Percentiles rank a stretch among this genome's conserved stretches.
phyloP scores from a whole-genome alignment of 169 alveolate genomes.

The Cryptosporidium canis region DNA sequence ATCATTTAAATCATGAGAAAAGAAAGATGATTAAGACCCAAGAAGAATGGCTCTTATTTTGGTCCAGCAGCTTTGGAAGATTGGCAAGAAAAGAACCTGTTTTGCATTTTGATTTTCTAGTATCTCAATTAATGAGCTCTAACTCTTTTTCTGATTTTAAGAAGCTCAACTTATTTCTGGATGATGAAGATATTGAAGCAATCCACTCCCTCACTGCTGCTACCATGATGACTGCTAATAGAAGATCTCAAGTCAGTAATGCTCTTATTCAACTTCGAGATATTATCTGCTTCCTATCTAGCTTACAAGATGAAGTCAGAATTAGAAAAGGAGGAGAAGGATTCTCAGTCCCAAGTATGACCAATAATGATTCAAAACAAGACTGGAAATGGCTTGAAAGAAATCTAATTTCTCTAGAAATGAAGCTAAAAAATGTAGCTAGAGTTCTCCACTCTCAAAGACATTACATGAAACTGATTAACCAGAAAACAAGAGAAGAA shows the following conservation, averaged over 20 bases:
- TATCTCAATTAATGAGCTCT: conserved; percentile 51
- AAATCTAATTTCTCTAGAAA: conserved; percentile 20
- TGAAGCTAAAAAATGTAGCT: conserved; percentile 58
- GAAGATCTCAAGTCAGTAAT: conserved; percentile 55
- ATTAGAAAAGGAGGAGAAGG: not conserved
- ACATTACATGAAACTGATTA: not conserved
- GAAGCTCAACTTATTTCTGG: conserved; percentile 10
- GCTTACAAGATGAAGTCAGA: conserved; percentile 11
- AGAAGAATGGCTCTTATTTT: conserved; percentile 2
- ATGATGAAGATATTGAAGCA: conserved; percentile 25
- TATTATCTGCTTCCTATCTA: conserved; percentile 14
- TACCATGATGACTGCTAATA: conserved; percentile 49
- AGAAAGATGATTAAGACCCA: not conserved
- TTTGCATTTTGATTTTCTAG: conserved; percentile 46
- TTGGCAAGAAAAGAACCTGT: conserved; percentile 27
- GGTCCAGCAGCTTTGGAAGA: conserved; percentile 39
- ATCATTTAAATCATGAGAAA: not conserved
- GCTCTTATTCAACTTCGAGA: conserved; percentile 60
- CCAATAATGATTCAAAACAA: not conserved
- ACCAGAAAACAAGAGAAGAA: not conserved
- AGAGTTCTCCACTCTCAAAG: conserved; percentile 38
- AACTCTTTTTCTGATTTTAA: conserved; percentile 16
- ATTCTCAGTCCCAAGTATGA: not conserved
- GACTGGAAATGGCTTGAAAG: conserved; percentile 9
- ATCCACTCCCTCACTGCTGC: conserved; percentile 65